Evolutionary conservation across 108 stramenopile species (phyloP).

Genomic region (Heterococcus sp.): DNA sequence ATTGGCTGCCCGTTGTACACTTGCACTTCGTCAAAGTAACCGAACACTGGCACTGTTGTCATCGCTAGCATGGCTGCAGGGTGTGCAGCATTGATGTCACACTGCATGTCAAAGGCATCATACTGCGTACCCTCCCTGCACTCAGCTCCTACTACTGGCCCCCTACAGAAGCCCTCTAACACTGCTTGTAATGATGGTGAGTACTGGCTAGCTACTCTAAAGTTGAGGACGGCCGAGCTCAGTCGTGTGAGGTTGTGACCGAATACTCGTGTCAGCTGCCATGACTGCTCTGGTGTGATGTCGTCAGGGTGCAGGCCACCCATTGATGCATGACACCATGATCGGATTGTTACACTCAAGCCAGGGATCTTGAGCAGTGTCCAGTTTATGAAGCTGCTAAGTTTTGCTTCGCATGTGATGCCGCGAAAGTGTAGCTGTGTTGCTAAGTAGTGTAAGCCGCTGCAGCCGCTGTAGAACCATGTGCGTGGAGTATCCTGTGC

Average conservation of each 20-base stretch:
- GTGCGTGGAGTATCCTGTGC: no score
- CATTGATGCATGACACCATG: not conserved
- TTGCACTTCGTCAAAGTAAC: slow-evolving; percentile 6
- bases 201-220: not conserved
- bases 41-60: not conserved
- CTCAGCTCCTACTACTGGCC: slow-evolving; percentile 2
- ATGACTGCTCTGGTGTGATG: not conserved
- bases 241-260: not conserved
- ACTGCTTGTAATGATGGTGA: not conserved
- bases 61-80: not conserved
- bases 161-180: not conserved
- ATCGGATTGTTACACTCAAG: not conserved
- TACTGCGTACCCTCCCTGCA: not conserved
- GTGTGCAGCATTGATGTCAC: not conserved
- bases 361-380: not conserved
- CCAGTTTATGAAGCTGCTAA: not conserved
- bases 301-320: not conserved
- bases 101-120: not conserved
- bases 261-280: not conserved
- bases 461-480: not conserved
- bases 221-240: not conserved
- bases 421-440: not conserved
- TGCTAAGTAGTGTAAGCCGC: not conserved
- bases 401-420: not conserved
- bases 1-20: slow-evolving; percentile 1